Base-by-base conservation (phyloP, 371 early-diverging fungal species). In the Furculomyces boomerangus region DNA sequence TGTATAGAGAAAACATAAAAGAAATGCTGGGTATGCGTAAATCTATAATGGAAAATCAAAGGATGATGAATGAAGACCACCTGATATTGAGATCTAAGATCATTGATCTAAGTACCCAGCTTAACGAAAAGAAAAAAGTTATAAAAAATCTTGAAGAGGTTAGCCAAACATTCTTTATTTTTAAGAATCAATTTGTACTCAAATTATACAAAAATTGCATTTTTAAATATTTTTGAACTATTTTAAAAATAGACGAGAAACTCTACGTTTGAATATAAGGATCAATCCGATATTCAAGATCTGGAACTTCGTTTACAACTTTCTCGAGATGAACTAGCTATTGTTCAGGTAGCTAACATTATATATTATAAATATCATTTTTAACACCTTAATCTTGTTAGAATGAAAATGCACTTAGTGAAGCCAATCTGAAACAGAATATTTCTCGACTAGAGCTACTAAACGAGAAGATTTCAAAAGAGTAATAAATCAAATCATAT, bases 1-100 rank as follows among this genome's bases (percentile, higher is more conserved):
- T 67, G 7, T 67, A 67, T 29, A 39, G 67, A 22, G 67, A 67
- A 30, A 67, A 67, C 35, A 57, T 67, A 31, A 60, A 65, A 13
- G 67, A 67, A 35, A 56, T 66, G 43, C 60, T 67, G 0, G 53
- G 56, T 28, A 58, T 62, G 1, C 56, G 66, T 1, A 67, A 67
- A 26, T 20, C 57, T 1, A 60, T 61, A 5, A 50, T 54, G n/a
- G 61, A 63, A 25, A 67, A 57, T 53, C 60, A 59, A 30, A 62
- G 61, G 18, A 57, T 56, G 39, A 57, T 67, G 28, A 60, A 67
- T 29, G 61, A 67, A 46, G 65, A 67, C 41, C 64, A 62, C 45
- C 35, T 61, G 49, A 47, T 67, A 37, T 30, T 67, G 50, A 59
- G 62, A 24, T 67, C 67, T 10, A 67, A 67, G 56, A 57, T 67